Conservation (phyloP, 2,329 filamentous ascomycete genomes). For the Bipolaris gigantea region DNA sequence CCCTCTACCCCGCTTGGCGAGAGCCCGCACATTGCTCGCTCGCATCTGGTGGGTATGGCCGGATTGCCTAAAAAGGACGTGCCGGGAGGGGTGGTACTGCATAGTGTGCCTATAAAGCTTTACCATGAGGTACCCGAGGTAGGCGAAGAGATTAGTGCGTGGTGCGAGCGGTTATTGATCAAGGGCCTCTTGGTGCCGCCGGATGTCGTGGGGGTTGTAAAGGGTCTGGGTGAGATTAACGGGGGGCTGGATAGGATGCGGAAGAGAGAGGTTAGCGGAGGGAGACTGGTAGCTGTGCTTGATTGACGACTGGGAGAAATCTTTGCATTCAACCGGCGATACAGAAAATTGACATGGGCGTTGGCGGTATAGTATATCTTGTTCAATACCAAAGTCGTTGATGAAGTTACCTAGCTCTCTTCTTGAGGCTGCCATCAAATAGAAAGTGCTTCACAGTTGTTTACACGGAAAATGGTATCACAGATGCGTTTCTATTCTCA, state of each 20-base stretch:
- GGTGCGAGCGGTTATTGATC: slow-evolving; percentile 68
- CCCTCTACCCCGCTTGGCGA: slow-evolving; percentile 34
- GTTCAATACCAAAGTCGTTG: not conserved
- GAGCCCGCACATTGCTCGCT: slow-evolving; percentile 28
- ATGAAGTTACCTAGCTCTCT: too few relatives aligned
- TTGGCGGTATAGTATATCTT: not conserved
- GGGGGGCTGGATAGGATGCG: slow-evolving; percentile 67
- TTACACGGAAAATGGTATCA: not conserved
- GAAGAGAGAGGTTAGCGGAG: slow-evolving; percentile 67
- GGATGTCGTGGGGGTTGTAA: slow-evolving; percentile 65
- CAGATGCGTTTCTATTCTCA: not conserved
- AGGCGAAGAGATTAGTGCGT: slow-evolving; percentile 64
- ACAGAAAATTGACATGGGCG: not conserved
- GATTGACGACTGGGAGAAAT: not conserved
- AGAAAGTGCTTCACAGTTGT: not conserved
- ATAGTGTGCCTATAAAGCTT: slow-evolving; percentile 73
- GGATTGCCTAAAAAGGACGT: slow-evolving; percentile 63
- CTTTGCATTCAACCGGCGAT: not conserved
- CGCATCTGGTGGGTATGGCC: slow-evolving; percentile 68
- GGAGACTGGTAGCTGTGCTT: slow-evolving; percentile 59
- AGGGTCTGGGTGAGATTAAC: slow-evolving; percentile 69
- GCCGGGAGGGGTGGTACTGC: slow-evolving; percentile 55
- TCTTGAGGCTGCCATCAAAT: too few relatives aligned
- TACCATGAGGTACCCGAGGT: slow-evolving; percentile 70
- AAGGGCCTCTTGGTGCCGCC: slow-evolving; percentile 59